A percentile compares a stretch with the other conserved stretches of the same genome.
These are phyloP conservation scores for Orbilia blumenaviensis DNA, from an alignment of 2,329 filamentous ascomycete genomes.

Conservation along the genomic window DNA sequence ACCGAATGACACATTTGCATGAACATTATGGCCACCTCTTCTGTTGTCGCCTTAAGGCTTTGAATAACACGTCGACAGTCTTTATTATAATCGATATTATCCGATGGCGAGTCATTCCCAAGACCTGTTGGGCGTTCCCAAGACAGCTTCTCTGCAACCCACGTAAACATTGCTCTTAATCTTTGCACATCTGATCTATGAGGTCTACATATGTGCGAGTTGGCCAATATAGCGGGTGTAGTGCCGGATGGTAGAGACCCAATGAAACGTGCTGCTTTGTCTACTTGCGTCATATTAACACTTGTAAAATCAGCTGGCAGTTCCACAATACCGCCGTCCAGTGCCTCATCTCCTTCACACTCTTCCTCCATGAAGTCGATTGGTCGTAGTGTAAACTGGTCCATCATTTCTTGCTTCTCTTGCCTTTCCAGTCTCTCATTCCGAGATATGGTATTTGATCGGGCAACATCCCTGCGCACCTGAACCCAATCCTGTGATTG, in stretches of 20 bases:
- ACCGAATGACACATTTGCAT: constrained; percentile 93
- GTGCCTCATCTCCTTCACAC: constrained; percentile 87
- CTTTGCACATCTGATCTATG: constrained; percentile 94
- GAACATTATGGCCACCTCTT: constrained; percentile 89
- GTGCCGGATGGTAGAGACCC: constrained; percentile 82
- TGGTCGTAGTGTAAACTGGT: constrained; percentile 85
- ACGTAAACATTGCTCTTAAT: constrained; percentile 92
- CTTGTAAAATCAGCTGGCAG: constrained; percentile 80
- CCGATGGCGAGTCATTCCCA: constrained; percentile 60
- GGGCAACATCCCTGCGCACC: constrained; percentile 91
- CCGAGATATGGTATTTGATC: constrained; percentile 89
- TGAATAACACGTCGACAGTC: constrained; percentile 86
- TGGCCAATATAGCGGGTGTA: constrained; percentile 82
- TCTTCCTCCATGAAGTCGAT: constrained; percentile 87
- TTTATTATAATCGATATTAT: constrained; percentile 79
- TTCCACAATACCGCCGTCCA: constrained; percentile 81
- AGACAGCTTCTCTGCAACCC: constrained; percentile 91
- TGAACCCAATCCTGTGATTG: constrained; percentile 85
- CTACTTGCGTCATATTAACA: constrained; percentile 84
- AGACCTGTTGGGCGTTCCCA: constrained; percentile 77
- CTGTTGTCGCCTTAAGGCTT: constrained; percentile 80
- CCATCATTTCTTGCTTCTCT: constrained; percentile 93
- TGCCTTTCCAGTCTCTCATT: constrained; percentile 85
- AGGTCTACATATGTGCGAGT: constrained; percentile 90
- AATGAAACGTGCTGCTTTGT: constrained; percentile 94